These are phyloP conservation scores for Colletotrichum sp. DNA, from an alignment of 2,329 filamentous ascomycete genomes.

Conservation along the genomic window DNA sequence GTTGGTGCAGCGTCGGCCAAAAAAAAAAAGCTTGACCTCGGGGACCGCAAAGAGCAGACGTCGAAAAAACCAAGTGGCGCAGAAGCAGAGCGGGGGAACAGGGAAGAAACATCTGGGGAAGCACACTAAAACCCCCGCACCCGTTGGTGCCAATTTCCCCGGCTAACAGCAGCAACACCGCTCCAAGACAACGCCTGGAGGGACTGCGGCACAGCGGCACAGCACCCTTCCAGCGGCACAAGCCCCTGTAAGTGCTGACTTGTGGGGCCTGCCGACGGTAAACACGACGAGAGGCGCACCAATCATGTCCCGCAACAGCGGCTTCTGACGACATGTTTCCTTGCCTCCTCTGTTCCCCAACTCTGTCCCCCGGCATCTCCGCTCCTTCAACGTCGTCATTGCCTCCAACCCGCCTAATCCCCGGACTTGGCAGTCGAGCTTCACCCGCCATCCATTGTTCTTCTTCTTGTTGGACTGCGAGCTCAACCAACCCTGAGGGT, in stretches of 20 bases:
- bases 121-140: conserved; percentile 21
- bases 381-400: conserved; percentile 13
- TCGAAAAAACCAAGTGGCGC: background rate
- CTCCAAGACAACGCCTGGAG: background rate
- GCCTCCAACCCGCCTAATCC: background rate
- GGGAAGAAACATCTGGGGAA: conserved; percentile 19
- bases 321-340: conserved; percentile 8
- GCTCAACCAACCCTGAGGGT: background rate
- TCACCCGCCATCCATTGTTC: background rate
- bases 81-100: conserved; percentile 9
- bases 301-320: background rate
- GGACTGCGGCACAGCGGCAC: background rate
- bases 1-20: background rate
- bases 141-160: conserved; percentile 2
- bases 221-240: background rate
- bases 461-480: background rate
- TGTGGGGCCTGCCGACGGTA: background rate
- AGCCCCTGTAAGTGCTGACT: background rate
- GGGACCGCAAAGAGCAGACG: background rate
- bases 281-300: conserved; percentile 8
- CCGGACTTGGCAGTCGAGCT: background rate
- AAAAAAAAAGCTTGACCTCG: conserved; percentile 9
- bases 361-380: background rate
- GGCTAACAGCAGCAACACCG: background rate
- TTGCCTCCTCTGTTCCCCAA: background rate